These are phyloP conservation scores for Telfairia occidentalis DNA, from an alignment of 331 rosid genomes.

Conservation along the genomic window DNA sequence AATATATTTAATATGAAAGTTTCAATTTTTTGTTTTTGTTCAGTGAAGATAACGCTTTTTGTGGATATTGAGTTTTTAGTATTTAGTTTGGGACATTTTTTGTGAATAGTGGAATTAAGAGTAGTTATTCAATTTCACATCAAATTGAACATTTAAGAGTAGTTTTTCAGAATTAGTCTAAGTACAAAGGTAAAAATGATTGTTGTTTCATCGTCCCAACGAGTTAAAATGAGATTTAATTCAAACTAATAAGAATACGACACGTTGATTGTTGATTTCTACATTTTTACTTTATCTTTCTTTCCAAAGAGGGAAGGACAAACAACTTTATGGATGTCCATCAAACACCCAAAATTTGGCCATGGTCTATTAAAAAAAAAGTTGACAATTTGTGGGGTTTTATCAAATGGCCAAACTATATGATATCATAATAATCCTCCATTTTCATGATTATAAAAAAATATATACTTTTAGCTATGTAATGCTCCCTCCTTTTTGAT, in stretches of 20 bases:
- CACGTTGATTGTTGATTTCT: neutral
- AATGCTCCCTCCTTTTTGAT: neutral
- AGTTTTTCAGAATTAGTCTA: neutral
- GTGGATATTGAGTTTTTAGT: too few relatives aligned
- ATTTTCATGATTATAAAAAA: neutral
- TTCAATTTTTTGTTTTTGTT: too few relatives aligned
- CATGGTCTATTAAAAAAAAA: slow-evolving; percentile 2
- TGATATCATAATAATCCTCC: slow-evolving; percentile 4
- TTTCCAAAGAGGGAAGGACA: neutral
- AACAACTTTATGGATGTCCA: neutral
- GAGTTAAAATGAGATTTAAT: neutral
- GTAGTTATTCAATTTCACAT: too few relatives aligned
- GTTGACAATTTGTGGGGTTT: neutral
- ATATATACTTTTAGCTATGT: neutral
- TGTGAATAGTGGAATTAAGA: too few relatives aligned
- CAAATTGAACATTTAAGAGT: neutral
- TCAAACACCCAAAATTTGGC: slow-evolving; percentile 1
- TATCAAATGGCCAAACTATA: neutral
- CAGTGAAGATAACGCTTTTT: too few relatives aligned
- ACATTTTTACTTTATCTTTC: neutral
- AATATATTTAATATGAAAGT: too few relatives aligned
- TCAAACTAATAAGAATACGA: neutral
- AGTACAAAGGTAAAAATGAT: neutral
- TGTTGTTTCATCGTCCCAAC: neutral
- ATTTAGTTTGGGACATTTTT: too few relatives aligned